Evolutionary conservation across 306 rosid genomes (phyloP).

Genomic region (Acmispon strigosus): DNA sequence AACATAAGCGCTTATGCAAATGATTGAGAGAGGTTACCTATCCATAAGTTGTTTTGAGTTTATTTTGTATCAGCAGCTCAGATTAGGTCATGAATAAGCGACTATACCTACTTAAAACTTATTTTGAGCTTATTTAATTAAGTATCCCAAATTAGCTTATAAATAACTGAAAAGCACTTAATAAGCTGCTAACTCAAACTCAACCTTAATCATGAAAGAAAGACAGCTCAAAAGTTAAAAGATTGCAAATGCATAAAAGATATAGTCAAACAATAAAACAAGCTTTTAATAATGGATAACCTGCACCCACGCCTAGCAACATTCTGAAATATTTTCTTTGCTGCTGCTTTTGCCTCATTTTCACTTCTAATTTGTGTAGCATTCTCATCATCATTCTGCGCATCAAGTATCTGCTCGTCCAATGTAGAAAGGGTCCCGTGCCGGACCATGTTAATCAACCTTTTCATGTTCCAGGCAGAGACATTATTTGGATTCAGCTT

Average conservation of each 20-base stretch:
- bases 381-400: conserved; percentile 40
- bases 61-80: no score
- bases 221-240: neutral
- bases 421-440: conserved; percentile 62
- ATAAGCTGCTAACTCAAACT: no score
- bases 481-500: conserved; percentile 67
- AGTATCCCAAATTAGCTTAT: no score
- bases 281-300: conserved; percentile 28
- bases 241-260: neutral
- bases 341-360: conserved; percentile 73
- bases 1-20: no score
- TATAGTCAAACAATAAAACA: neutral
- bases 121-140: no score
- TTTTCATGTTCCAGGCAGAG: conserved; percentile 96
- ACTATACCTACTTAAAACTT: no score
- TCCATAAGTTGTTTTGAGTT: no score
- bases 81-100: no score
- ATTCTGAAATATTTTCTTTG: conserved; percentile 73
- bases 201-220: neutral
- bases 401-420: conserved; percentile 55
- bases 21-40: no score
- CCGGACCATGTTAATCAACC: conserved; percentile 67
- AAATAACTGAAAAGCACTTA: no score
- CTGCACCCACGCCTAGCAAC: conserved; percentile 68
- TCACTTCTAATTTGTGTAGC: conserved; percentile 61